Evolutionary conservation across 2,329 filamentous ascomycete species (phyloP), one percentile per base, ranked within the genome.

Genomic region (Diplodia sapinea): DNA sequence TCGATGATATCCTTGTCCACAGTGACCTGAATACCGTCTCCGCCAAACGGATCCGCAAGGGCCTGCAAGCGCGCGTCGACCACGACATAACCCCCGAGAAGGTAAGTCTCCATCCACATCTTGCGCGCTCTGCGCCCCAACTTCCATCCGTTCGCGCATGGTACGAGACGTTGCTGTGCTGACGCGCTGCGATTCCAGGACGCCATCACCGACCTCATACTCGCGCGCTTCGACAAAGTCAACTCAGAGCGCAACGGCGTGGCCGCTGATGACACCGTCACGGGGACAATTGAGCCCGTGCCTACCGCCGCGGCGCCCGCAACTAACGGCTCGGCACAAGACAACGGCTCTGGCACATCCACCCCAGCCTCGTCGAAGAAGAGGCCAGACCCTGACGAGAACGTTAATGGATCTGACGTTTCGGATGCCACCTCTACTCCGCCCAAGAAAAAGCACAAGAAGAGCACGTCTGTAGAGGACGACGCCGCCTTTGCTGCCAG

Each of bases 401-500:
- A 78, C 36, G 65, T 15, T 9, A 56, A 67, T 9, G 78, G 78
- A 47, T 81, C 80, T 13, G 76, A 76, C 47, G 73, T 81, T 61
- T 83, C 81, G 15, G 79, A 80, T 55, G 73, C 79, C 62, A 76
- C 77, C 31, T 73, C 78, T 20, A 74, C 80, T 4, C 82, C 82
- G 31, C 80, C 82, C 1, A 83, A 82, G 74, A 82, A 81, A 72
- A 82, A 80, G 72, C 75, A 89, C 77, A 93, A 92, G 80, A 90
- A 90, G 79, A 86, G 83, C 68, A 89, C 89, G 75, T 86, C 87
- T 52, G 85, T 87, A 33, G 92, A 96, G 71, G 90, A 91, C 38
- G 95, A 99, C 79, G 95, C 94, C 40, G 88, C 91, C 54, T 87
- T 94, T 70, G 95, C 95, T 0, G 93, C 93, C 17, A 88, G 91